phyloP scores from a whole-genome alignment of 495 filamentous ascomycete species.

The Usnea hakonensis region DNA sequence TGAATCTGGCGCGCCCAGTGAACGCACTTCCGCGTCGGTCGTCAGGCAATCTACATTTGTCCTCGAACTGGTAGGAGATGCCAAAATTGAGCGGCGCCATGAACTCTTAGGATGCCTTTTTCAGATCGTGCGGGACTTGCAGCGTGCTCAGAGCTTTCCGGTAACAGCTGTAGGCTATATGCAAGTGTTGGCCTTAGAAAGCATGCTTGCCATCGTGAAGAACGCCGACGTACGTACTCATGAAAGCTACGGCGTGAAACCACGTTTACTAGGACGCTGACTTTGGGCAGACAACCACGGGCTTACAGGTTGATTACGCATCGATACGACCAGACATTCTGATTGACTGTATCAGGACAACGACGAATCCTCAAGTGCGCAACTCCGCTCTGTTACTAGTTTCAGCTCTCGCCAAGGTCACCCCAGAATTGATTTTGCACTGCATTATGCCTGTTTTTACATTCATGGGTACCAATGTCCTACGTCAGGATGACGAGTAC shows the following conservation, averaged over 20 bases:
- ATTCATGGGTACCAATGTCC: slow-evolving; percentile 83
- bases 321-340: slow-evolving; percentile 78
- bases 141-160: slow-evolving; percentile 64
- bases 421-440: slow-evolving; percentile 82
- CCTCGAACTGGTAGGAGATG: slow-evolving; percentile 77
- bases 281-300: slow-evolving; percentile 25
- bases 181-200: slow-evolving; percentile 67
- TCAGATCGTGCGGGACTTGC: slow-evolving; percentile 71
- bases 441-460: slow-evolving; percentile 99
- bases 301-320: slow-evolving; percentile 59
- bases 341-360: slow-evolving; percentile 83
- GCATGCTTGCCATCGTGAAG: slow-evolving; percentile 71
- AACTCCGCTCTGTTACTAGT: slow-evolving; percentile 87
- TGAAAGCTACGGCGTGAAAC: neutral
- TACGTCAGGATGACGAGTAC: slow-evolving; percentile 88
- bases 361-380: slow-evolving; percentile 80
- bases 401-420: slow-evolving; percentile 69
- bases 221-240: slow-evolving; percentile 45
- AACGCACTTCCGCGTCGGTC: slow-evolving; percentile 49
- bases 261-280: slow-evolving; percentile 5
- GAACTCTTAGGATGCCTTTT: slow-evolving; percentile 72
- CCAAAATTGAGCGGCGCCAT: slow-evolving; percentile 60
- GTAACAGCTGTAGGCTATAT: slow-evolving; percentile 78
- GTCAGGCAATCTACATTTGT: slow-evolving; percentile 75
- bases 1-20: slow-evolving; percentile 36